Conservation (phyloP, 768 basidiomycete species). For the Suillus weaverae region DNA sequence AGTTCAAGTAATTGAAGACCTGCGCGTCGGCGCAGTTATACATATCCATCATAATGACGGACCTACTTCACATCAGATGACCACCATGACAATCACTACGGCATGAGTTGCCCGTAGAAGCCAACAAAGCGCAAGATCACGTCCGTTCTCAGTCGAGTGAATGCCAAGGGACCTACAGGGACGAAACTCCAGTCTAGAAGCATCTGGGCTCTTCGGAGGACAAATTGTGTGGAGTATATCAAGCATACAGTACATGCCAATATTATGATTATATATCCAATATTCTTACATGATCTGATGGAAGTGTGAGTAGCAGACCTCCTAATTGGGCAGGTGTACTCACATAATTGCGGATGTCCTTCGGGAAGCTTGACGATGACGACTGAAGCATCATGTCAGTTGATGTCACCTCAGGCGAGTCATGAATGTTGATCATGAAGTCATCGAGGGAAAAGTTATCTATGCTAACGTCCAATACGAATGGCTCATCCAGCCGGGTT, state of each 20-base stretch:
- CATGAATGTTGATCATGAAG: slow-evolving; percentile 14
- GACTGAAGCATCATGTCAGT: slow-evolving; percentile 10
- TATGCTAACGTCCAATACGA: slow-evolving; percentile 31
- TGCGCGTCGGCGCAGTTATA: neutral
- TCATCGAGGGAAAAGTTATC: slow-evolving; percentile 30
- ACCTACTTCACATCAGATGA: slow-evolving; percentile 1
- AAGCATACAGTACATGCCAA: neutral
- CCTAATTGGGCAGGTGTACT: slow-evolving; percentile 15
- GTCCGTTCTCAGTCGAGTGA: neutral
- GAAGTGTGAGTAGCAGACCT: slow-evolving; percentile 12
- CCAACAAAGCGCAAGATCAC: neutral
- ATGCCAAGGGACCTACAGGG: neutral
- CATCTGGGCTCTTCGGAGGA: neutral
- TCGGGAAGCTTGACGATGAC: slow-evolving; percentile 29
- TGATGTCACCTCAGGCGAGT: slow-evolving; percentile 16
- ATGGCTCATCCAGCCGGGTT: slow-evolving; percentile 29
- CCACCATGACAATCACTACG: neutral
- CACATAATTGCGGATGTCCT: slow-evolving; percentile 36
- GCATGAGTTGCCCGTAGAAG: neutral
- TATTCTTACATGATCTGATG: slow-evolving; percentile 24
- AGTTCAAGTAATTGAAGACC: neutral
- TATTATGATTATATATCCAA: slow-evolving; percentile 3
- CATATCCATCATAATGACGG: neutral
- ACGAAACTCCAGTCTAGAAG: neutral
- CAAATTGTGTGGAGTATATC: slow-evolving; percentile 6